These are phyloP conservation scores for Gentiana dahurica DNA, from an alignment of 257 asterid species.

Conservation along the genomic window DNA sequence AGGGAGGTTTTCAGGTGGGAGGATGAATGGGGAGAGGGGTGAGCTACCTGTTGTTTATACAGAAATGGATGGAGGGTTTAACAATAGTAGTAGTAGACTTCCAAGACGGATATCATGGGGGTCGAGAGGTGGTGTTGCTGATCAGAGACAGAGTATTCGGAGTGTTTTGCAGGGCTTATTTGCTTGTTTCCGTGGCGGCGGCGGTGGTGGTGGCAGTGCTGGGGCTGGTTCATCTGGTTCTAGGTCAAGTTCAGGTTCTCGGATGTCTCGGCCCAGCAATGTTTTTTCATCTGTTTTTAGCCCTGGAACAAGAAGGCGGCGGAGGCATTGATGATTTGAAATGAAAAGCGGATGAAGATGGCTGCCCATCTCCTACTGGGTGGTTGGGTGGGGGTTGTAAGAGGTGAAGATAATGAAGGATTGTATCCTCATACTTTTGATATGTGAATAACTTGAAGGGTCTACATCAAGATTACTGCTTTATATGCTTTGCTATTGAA, in stretches of 20 bases:
- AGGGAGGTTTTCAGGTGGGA: slow-evolving; percentile 73
- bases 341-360: slow-evolving; percentile 22
- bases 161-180: slow-evolving; percentile 40
- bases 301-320: slow-evolving; percentile 32
- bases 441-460: slow-evolving; percentile 22
- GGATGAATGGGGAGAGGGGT: slow-evolving; percentile 66
- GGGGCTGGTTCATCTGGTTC: slow-evolving; percentile 25
- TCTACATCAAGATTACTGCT: slow-evolving; percentile 6
- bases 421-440: background rate
- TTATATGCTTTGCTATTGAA: slow-evolving; percentile 3
- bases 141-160: slow-evolving; percentile 50
- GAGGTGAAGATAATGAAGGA: background rate
- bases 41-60: slow-evolving; percentile 86
- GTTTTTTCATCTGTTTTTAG: slow-evolving; percentile 35
- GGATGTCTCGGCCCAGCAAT: slow-evolving; percentile 32
- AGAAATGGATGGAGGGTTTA: slow-evolving; percentile 86
- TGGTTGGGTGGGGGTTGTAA: background rate
- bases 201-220: slow-evolving; percentile 34
- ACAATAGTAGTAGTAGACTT: slow-evolving; percentile 54
- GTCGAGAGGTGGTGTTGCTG: slow-evolving; percentile 45
- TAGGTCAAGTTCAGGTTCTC: slow-evolving; percentile 45
- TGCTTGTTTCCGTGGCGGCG: slow-evolving; percentile 56
- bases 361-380: background rate
- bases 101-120: slow-evolving; percentile 77
- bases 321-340: slow-evolving; percentile 40